Percentiles rank a stretch among this genome's conserved stretches.
Evolutionary conservation across 306 rosid genomes (phyloP).

Genomic region (Boehmeria nivea): DNA sequence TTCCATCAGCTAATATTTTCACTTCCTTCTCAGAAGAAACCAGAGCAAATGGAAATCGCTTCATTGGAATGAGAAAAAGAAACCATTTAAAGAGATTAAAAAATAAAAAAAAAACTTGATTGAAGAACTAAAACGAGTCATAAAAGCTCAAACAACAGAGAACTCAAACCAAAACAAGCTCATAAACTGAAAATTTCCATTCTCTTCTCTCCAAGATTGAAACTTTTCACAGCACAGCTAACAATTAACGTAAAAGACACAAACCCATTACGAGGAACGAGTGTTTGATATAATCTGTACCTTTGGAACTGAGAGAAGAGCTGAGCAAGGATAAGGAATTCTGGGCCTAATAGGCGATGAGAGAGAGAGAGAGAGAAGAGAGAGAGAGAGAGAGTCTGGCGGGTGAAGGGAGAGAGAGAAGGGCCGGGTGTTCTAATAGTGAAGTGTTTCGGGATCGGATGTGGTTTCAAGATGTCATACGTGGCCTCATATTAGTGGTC

Average conservation of each 20-base stretch:
- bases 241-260: constrained; percentile 4
- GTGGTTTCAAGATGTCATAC: constrained; percentile 49
- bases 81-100: too few species aligned
- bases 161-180: neutral
- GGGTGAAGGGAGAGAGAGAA: too few species aligned
- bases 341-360: constrained; percentile 14
- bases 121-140: too few species aligned
- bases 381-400: neutral
- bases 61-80: too few species aligned
- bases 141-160: too few species aligned
- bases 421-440: neutral
- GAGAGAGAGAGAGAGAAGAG: neutral
- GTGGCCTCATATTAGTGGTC: constrained; percentile 49
- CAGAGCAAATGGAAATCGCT: too few species aligned
- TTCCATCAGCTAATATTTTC: too few species aligned
- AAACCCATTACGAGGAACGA: neutral
- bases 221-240: too few species aligned
- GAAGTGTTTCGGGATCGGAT: constrained; percentile 40
- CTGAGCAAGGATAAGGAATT: constrained; percentile 8
- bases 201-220: neutral
- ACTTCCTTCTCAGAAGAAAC: too few species aligned
- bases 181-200: neutral
- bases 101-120: too few species aligned
- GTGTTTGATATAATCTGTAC: too few species aligned
- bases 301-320: constrained; percentile 21